A percentile compares a stretch with the other conserved stretches of the same genome.
Evolutionary conservation across 305 asterid species (phyloP).

Genomic region (Solanum aculeatissimum): DNA sequence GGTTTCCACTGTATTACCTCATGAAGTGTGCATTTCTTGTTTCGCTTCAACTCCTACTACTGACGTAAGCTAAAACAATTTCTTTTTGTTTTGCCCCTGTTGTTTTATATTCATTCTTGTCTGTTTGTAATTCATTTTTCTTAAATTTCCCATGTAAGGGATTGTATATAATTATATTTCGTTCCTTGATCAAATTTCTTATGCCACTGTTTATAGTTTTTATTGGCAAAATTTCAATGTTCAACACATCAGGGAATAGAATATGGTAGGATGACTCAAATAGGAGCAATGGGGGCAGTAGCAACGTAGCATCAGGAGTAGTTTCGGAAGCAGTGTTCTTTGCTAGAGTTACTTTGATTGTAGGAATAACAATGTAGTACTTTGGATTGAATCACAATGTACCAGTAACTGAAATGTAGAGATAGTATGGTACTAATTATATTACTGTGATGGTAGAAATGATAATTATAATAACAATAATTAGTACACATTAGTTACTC

Average conservation of each 20-base stretch:
- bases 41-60: constrained; percentile 85
- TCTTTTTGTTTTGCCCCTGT: neutral
- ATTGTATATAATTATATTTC: neutral
- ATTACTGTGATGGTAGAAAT: too few relatives aligned
- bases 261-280: neutral
- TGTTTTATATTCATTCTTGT: neutral
- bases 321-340: neutral
- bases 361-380: neutral
- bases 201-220: neutral
- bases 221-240: neutral
- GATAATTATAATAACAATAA: too few relatives aligned
- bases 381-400: too few relatives aligned
- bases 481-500: too few relatives aligned
- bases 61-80: constrained; percentile 40
- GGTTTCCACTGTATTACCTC: constrained; percentile 73
- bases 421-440: too few relatives aligned
- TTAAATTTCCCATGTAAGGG: neutral
- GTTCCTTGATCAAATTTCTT: neutral
- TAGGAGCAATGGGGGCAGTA: neutral
- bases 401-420: too few relatives aligned
- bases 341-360: neutral
- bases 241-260: neutral
- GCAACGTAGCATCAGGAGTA: too few relatives aligned
- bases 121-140: neutral
- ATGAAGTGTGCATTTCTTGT: constrained; percentile 94